Conservation (phyloP, 1,284 basidiomycete genomes). For the Ustilago cynodontis region DNA sequence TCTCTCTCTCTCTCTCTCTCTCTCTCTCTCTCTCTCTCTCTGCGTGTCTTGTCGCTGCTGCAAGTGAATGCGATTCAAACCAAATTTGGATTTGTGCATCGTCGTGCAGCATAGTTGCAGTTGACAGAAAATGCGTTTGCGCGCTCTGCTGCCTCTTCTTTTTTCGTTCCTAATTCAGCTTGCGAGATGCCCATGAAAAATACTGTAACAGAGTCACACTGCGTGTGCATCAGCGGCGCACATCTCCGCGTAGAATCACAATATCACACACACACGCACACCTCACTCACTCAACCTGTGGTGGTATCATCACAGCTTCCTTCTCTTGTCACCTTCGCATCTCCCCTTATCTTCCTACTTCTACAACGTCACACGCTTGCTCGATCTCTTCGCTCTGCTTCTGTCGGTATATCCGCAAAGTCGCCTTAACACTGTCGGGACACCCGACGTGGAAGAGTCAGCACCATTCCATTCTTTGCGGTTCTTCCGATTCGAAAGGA, state of each 20-base stretch:
- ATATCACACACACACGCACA: too few species aligned
- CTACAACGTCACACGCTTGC: not conserved
- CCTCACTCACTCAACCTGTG: not conserved
- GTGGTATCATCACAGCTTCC: not conserved
- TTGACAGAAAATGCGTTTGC: not conserved
- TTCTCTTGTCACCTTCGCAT: not conserved
- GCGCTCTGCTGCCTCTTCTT: conserved; percentile 9
- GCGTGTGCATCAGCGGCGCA: too few species aligned
- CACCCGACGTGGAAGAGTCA: not conserved
- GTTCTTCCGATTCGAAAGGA: not conserved
- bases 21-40: too few species aligned
- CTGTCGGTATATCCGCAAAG: not conserved
- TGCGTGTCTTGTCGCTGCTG: too few species aligned
- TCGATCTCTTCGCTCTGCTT: not conserved
- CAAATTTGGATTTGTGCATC: conserved; percentile 3
- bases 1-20: too few species aligned
- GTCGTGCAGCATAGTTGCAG: not conserved
- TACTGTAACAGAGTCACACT: too few species aligned
- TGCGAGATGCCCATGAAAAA: too few species aligned
- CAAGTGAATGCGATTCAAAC: not conserved
- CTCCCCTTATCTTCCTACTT: not conserved
- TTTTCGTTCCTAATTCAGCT: not conserved
- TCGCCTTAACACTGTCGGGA: not conserved
- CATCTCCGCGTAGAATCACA: too few species aligned
- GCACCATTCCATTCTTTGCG: conserved; percentile 10